Base-by-base conservation (phyloP, 495 filamentous ascomycete genomes). In the Neurospora sp. region DNA sequence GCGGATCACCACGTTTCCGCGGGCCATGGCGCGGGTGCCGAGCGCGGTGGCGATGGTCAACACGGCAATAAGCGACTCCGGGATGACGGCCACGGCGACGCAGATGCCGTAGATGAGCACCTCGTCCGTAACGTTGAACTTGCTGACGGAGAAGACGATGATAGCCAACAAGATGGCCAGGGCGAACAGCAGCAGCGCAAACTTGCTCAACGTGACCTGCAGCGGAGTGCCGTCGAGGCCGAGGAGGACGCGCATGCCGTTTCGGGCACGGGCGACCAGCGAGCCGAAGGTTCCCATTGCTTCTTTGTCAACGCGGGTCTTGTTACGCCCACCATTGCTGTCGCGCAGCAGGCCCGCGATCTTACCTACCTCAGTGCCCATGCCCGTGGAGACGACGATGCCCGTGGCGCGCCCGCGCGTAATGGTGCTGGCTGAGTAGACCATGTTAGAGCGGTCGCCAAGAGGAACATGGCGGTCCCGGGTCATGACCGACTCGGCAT, bases 71-170 rank as follows among this genome's bases (percentile, higher is more conserved):
- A 92, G 83, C 4, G 88, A 90, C 79, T 90, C 90, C 0, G 90
- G 90, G 41, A 92, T 92, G 71, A 92, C 90, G 39, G 90, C 89
- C 73, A 92, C 90, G 69, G 89, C 89, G 75, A 82, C 84, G 69
- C 89, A 92, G 61, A 94, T 93, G 8, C 91, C 93, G 77, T 94
- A 95, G 72, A 95, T 93, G 22, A 91, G 85, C 45, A 95, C 92
- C 76, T 94, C 91, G 65, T 88, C 86, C 3, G 87, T 85, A 22
- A 90, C 86, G 71, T 90, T 80, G 81, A 92, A 94, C 69, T 85
- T 84, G 76, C 90, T 93, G 70, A 90, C 92, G 7, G 87, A 91
- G 78, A 94, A 93, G 12, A 95, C 93, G 74, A 94, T 90, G 73
- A 94, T 89, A 10, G 92, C 92, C 22, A 94, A 82, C 7, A 91